Base-by-base conservation (phyloP, 2,329 filamentous ascomycete genomes). In the Cladobotryum protrusum region DNA sequence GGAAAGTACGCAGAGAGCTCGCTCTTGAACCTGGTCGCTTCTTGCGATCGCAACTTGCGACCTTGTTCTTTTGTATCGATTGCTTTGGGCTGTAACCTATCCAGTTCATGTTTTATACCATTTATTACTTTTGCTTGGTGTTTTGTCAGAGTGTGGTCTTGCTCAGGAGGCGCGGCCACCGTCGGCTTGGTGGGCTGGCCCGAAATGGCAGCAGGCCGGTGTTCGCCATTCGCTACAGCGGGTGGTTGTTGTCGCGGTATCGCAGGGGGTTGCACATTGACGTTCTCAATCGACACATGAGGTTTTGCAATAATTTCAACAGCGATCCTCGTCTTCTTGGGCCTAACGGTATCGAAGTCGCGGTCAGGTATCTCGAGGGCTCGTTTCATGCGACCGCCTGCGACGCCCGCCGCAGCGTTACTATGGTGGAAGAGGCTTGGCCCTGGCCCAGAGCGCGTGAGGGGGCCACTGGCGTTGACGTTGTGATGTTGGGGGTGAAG, bases 1-100 rank as follows among this genome's bases (percentile, higher is more conserved):
- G 87, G 84, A 63, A 97, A 96, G 70, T 96, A 97, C 43, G 83
- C 80, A 35, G 90, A 85, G 54, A 97, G 77, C 63, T 96, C 91
- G 69, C 90, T 96, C 76, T 95, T 96, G 70, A 90, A 85, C 59
- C 89, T 79, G 46, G 85, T 85, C 11, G 86, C 87, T 61, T 95
- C 89, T 61, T 95, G 87, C 47, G 89, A 95, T 55, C 92, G 82
- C 65, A 96, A 73, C 64, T 89, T 92, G 61, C 79, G 78, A 56
- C 91, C 86, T 58, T 87, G 84, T 53, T 82, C 73, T 58, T 72
- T 71, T 34, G 68, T 68, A 57, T 76, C 73, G 37, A 67, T 65
- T 20, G 67, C 59, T 45, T 63, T 67, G 34, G 77, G 74, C 60
- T 82, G 77, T 57, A 83, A 64, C 44, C 73, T 69, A 59, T 79